These are phyloP conservation scores for Arachis stenosperma DNA, from an alignment of 306 rosid genomes.

Conservation along the genomic window DNA sequence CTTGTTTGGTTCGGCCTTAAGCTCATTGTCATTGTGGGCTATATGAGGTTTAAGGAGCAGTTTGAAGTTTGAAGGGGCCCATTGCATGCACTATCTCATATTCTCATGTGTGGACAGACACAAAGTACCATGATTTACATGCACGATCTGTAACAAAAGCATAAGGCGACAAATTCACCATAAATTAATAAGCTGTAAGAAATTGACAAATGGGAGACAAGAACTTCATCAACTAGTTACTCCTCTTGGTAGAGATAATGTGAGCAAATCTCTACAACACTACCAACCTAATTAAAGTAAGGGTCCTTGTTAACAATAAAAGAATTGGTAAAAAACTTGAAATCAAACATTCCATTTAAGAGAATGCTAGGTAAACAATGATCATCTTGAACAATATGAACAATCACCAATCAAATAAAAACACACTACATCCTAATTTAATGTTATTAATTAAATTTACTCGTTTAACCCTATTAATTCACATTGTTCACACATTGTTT, in stretches of 20 bases:
- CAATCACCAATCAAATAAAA: too few species aligned
- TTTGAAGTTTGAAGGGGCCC: constrained; percentile 15
- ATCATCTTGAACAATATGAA: too few species aligned
- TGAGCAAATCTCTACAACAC: background rate
- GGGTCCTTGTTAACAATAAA: background rate
- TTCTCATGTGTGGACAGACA: constrained; percentile 32
- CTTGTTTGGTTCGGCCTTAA: background rate
- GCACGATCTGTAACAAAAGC: constrained; percentile 30
- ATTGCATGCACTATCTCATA: constrained; percentile 38
- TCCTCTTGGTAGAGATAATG: background rate
- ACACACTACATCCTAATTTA: too few species aligned
- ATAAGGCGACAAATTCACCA: constrained; percentile 20
- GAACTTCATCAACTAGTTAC: constrained; percentile 2
- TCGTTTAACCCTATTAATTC: too few species aligned
- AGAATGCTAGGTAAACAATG: too few species aligned
- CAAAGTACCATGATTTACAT: constrained; percentile 37
- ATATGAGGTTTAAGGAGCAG: constrained; percentile 15
- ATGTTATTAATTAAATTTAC: too few species aligned
- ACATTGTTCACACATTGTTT: too few species aligned
- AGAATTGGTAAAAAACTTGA: background rate
- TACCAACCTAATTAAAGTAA: background rate
- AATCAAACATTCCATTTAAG: background rate
- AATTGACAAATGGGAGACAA: constrained; percentile 28
- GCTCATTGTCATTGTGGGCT: background rate
- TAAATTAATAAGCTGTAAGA: background rate